Percentiles rank a stretch among this genome's conserved stretches.
Conservation (phyloP, 495 filamentous ascomycete species). For the Hypoxylon rickii region DNA sequence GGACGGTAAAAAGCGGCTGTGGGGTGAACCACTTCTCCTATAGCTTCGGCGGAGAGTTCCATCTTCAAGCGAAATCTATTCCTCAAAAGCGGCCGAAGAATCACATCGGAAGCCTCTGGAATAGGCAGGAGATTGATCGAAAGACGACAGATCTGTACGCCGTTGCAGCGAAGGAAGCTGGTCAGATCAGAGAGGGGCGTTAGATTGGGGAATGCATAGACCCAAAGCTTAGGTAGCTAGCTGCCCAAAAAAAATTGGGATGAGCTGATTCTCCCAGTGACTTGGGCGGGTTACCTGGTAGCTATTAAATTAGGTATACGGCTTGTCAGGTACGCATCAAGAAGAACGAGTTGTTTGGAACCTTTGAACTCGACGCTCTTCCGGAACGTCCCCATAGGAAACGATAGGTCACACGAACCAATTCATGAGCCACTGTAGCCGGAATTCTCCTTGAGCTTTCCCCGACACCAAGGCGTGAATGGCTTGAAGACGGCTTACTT, state of each 20-base stretch:
- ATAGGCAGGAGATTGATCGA: background rate
- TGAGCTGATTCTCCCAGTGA: too few relatives aligned
- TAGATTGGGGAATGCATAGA: slow-evolving; percentile 8
- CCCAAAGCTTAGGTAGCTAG: background rate
- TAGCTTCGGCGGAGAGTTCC: slow-evolving; percentile 48
- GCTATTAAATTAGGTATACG: slow-evolving; percentile 4
- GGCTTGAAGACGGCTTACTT: background rate
- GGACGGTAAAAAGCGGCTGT: slow-evolving; percentile 49
- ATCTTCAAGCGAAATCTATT: slow-evolving; percentile 32
- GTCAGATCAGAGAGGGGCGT: slow-evolving; percentile 12
- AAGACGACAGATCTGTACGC: background rate
- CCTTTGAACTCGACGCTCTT: slow-evolving; percentile 11
- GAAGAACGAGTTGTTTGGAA: too few relatives aligned
- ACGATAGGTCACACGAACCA: slow-evolving; percentile 12
- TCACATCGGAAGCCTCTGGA: background rate
- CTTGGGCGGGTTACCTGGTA: too few relatives aligned
- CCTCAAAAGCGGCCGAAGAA: background rate
- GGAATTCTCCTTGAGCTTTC: slow-evolving; percentile 4
- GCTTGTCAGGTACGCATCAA: too few relatives aligned
- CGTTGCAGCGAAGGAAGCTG: background rate
- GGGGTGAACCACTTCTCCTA: slow-evolving; percentile 54
- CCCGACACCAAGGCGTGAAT: background rate
- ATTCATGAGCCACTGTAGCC: too few relatives aligned
- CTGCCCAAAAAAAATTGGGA: slow-evolving; percentile 20
- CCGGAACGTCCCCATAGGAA: background rate